phyloP scores from a whole-genome alignment of 352 stramenopile species.

The Globisporangium parvum region DNA sequence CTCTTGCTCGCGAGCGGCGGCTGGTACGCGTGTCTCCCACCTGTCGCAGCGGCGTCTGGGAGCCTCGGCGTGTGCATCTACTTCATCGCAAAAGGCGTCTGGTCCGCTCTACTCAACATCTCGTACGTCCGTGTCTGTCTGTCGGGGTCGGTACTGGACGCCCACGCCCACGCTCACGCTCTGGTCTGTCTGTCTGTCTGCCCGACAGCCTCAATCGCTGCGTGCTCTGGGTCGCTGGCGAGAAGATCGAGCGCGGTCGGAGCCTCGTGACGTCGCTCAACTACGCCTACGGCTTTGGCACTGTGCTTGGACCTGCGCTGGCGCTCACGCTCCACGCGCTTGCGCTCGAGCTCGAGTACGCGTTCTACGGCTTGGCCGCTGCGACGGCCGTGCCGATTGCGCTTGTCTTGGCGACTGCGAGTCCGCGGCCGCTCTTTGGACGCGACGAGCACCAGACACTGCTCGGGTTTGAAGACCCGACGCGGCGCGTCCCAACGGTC shows the following conservation, averaged over 20 bases:
- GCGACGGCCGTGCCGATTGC: constrained; percentile 34
- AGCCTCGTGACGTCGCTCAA: constrained; percentile 73
- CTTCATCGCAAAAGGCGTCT: constrained; percentile 74
- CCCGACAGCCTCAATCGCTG: constrained; percentile 52
- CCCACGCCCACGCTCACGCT: too few relatives aligned
- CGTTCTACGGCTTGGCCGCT: constrained; percentile 51
- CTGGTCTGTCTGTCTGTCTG: background rate
- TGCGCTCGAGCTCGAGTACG: constrained; percentile 41
- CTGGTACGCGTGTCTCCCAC: constrained; percentile 63
- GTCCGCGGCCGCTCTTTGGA: constrained; percentile 34
- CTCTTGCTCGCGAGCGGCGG: constrained; percentile 47
- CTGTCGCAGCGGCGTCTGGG: constrained; percentile 48
- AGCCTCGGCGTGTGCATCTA: constrained; percentile 61
- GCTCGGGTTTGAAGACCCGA: constrained; percentile 64
- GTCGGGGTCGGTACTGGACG: too few relatives aligned
- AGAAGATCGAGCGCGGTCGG: constrained; percentile 62
- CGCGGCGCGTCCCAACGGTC: constrained; percentile 65
- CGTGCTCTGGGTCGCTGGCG: constrained; percentile 58
- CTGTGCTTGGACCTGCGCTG: constrained; percentile 43
- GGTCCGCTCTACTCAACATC: constrained; percentile 72
- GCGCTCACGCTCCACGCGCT: constrained; percentile 45
- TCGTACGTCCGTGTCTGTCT: constrained; percentile 27
- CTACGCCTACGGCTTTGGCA: constrained; percentile 57
- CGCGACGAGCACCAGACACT: constrained; percentile 60
- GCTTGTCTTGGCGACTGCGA: constrained; percentile 35